phyloP scores from a whole-genome alignment of 805 yeast genomes.

The Kodamaea neixiangensis region DNA sequence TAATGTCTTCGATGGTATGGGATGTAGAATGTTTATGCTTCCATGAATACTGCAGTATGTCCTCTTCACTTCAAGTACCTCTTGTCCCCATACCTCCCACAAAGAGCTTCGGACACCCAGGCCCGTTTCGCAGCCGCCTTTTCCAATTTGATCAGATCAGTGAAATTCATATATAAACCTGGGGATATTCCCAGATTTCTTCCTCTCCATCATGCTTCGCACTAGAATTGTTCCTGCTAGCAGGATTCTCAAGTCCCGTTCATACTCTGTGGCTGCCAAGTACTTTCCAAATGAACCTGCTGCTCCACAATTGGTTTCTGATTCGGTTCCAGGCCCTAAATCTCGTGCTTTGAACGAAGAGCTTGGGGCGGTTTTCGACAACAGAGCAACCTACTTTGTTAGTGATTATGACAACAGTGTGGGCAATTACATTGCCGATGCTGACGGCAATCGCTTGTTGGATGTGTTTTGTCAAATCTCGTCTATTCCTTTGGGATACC shows the following conservation, averaged over 20 bases:
- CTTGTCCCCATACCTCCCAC: too few relatives aligned
- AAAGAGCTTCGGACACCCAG: not conserved
- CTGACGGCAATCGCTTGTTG: slow-evolving; percentile 41
- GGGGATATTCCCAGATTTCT: too few relatives aligned
- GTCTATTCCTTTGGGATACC: slow-evolving; percentile 46
- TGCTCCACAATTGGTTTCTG: slow-evolving; percentile 31
- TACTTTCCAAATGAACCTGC: slow-evolving; percentile 42
- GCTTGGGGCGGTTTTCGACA: slow-evolving; percentile 41
- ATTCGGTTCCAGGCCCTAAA: slow-evolving; percentile 41
- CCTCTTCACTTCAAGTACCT: too few relatives aligned
- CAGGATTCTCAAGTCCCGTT: slow-evolving; percentile 5
- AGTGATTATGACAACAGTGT: slow-evolving; percentile 39
- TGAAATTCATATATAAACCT: not conserved
- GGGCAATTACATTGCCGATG: slow-evolving; percentile 45
- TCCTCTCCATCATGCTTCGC: slow-evolving; percentile 8
- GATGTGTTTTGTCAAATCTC: slow-evolving; percentile 47
- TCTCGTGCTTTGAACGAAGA: slow-evolving; percentile 32
- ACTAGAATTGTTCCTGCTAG: slow-evolving; percentile 1
- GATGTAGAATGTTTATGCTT: too few relatives aligned
- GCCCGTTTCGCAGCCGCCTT: not conserved
- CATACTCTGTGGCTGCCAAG: slow-evolving; percentile 22
- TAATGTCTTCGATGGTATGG: too few relatives aligned
- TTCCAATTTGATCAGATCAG: not conserved
- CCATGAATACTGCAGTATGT: too few relatives aligned
- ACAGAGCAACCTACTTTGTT: slow-evolving; percentile 44